phyloP scores from a whole-genome alignment of 2,329 filamentous ascomycete genomes.

The Alternaria sp. region DNA sequence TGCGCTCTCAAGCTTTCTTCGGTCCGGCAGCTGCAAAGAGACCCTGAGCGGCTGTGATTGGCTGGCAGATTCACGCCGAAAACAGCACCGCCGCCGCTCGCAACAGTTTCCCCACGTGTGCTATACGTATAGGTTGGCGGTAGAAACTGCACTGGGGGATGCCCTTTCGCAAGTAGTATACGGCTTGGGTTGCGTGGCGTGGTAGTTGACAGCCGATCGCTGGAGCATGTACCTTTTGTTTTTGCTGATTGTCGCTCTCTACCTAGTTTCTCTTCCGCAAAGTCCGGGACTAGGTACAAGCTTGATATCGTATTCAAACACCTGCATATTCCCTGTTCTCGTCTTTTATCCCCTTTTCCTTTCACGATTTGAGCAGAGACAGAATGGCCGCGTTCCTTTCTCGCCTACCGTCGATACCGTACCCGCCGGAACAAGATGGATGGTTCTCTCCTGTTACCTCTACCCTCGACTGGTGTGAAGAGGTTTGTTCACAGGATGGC shows the following conservation, averaged over 20 bases:
- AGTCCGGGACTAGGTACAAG: slow-evolving; percentile 25
- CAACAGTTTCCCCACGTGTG: slow-evolving; percentile 2
- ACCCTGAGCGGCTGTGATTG: slow-evolving; percentile 31
- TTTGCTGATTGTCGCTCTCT: slow-evolving; percentile 17
- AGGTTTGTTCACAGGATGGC: slow-evolving; percentile 59
- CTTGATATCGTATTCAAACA: slow-evolving; percentile 10
- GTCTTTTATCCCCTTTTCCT: not conserved
- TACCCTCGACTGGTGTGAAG: slow-evolving; percentile 82
- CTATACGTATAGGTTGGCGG: not conserved
- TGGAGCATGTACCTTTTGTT: slow-evolving; percentile 17
- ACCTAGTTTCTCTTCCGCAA: slow-evolving; percentile 26
- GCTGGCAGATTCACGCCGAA: slow-evolving; percentile 16
- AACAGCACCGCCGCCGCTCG: slow-evolving; percentile 16
- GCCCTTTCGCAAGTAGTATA: not conserved
- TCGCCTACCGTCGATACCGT: slow-evolving; percentile 57
- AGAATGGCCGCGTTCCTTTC: slow-evolving; percentile 46
- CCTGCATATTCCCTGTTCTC: not conserved
- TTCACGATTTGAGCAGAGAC: not conserved
- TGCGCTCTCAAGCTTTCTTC: slow-evolving; percentile 35
- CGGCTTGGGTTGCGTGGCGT: slow-evolving; percentile 6
- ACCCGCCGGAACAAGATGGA: slow-evolving; percentile 63
- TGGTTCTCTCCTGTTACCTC: slow-evolving; percentile 76
- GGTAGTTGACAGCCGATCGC: slow-evolving; percentile 5
- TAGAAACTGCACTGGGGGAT: not conserved
- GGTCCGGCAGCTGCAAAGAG: slow-evolving; percentile 21